Evolutionary conservation across 2,329 filamentous ascomycete species (phyloP), one percentile per base, ranked within the genome.

Genomic region (Trichothecium roseum): DNA sequence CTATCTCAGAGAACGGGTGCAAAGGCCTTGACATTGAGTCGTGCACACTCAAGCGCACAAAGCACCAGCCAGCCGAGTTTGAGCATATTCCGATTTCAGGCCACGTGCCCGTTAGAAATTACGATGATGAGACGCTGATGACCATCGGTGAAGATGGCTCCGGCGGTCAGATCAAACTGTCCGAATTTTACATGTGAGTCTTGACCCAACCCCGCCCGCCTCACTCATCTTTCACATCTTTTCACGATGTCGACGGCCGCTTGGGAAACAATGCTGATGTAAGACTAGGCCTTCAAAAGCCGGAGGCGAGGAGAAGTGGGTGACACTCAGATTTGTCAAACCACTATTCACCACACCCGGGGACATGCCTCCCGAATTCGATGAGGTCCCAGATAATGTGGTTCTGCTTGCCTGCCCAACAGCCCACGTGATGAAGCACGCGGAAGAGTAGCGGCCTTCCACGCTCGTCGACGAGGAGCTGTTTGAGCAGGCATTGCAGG

Each of bases 141-240:
- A 14, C 12, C 15, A 24, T 34, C 16, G 18, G n/a, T 14, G 17
- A 26, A 10, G 22, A 34, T 16, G 20, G 7, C 5, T 13, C 6
- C 24, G 24, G 20, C n/a, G 32, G 32, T 14, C 20, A 24, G 7
- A 34, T 34, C 22, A 34, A 20, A 5, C 14, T 34, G n/a, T 26
- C 16, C 24, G 32, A 34, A 17, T 17, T 24, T 6, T 17, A 24
- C 20, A 27, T 34, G 32, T 34, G 27, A 34, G 32, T 34, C n/a
- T n/a, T 16, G 9, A 10, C 20, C 20, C 10, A 24, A 6, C 6
- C 20, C 20, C 10, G 20, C 20, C 20, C n/a, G n/a, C n/a, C n/a
- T n/a, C n/a, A n/a, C n/a, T n/a, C n/a, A n/a, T n/a, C n/a, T n/a
- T n/a, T n/a, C n/a, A n/a, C n/a, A n/a, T n/a, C n/a, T n/a, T n/a